A percentile compares a stretch with the other conserved stretches of the same genome.
These are phyloP conservation scores for Picea glauca DNA, from an alignment of 75 land plant species.

Conservation along the genomic window DNA sequence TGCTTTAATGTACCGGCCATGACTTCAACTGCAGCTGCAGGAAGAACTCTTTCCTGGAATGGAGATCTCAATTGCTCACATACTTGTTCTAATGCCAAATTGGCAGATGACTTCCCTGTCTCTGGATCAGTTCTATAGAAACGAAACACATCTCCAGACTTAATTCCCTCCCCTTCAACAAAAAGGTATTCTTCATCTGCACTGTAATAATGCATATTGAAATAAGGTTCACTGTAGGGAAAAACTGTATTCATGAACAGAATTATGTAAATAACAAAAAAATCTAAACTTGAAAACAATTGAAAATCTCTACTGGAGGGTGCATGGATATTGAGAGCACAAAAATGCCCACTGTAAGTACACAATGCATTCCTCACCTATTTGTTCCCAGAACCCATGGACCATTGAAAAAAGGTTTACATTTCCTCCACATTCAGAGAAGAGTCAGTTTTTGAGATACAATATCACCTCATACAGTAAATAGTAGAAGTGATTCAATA, in stretches of 20 bases:
- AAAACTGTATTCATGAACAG: background rate
- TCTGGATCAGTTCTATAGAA: conserved; percentile 33
- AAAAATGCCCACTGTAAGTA: background rate
- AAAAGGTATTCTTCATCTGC: conserved; percentile 48
- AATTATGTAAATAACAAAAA: background rate
- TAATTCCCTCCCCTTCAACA: conserved; percentile 31
- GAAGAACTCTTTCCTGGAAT: background rate
- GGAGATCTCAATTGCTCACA: background rate
- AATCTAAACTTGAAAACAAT: background rate
- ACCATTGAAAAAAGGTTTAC: background rate
- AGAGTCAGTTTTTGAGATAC: background rate
- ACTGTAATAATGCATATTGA: conserved; percentile 13
- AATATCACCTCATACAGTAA: background rate
- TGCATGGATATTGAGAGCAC: background rate
- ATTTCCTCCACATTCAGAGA: background rate
- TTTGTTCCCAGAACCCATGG: background rate
- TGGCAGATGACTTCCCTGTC: conserved; percentile 17
- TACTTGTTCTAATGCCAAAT: conserved; percentile 14
- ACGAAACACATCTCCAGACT: conserved; percentile 39
- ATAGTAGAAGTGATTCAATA: background rate
- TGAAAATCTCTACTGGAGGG: background rate
- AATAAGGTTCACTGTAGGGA: background rate
- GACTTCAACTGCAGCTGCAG: conserved; percentile 5
- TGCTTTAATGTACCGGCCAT: background rate
- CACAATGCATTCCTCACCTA: background rate